Evolutionary conservation across 805 yeast species (phyloP), one percentile per base, ranked within the genome.

Genomic region (Cyberlindnera japonica): DNA sequence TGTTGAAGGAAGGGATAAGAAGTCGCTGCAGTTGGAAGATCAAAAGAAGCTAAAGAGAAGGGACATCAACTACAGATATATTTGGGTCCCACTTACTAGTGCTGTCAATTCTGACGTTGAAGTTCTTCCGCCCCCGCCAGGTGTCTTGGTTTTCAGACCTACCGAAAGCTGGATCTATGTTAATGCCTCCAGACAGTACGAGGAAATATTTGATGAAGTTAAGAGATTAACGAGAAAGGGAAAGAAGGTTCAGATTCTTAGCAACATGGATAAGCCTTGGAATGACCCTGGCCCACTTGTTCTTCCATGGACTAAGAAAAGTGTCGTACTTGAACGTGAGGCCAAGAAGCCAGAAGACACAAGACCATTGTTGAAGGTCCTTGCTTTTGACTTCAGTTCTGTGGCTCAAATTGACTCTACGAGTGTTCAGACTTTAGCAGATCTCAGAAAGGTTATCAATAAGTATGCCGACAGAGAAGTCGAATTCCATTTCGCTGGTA

Each of bases 401-500:
- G 90, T 85, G 26, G 72, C 88, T 1, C 81, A 79, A 33, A 68
- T 81, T 28, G 97, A 90, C 61, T 72, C 86, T 8, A 85, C 96
- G 0, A 82, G 90, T 13, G 67, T 88, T 25, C 95, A 87, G 63
- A 71, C 82, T 3, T 68, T 90, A 41, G 77, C 81, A 36, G 97
- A 90, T 59, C 68, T 86, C 53, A 73, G 83, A 49, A 81, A 80
- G 51, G 79, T 88, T 13, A 62, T 88, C 35, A 79, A 80, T 62
- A 72, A 68, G 41, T 86, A 84, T 55, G 83, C 93, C 14, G 90
- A 86, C 57, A 69, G 83, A 43, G 88, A 83, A 50, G 90, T 88
- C 43, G 96, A 90, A 63, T 81, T 82, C 65, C 97, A 90, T 63
- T 89, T 90, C 61, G 77, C 85, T 10, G 95, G 96, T 19, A 77